Evolutionary conservation across 192 early-diverging fungal species (phyloP), one percentile per base, ranked within the genome.

Genomic region (Backusella mclennaniae): DNA sequence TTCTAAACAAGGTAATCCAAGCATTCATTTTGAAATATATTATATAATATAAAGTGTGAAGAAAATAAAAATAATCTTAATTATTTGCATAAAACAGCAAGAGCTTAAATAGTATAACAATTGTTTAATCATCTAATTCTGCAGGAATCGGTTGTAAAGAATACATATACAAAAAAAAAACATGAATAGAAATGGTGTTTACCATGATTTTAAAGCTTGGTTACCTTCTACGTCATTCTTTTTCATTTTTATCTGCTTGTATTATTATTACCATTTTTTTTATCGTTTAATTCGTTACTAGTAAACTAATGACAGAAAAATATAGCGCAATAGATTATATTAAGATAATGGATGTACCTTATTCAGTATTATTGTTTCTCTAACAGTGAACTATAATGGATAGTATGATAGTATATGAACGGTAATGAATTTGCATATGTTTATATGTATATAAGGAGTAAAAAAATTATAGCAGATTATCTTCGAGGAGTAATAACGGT

Each of bases 391-490:
- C 42, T 49, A 19, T n/a, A 49, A 0, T 6, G 46, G n/a, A 19
- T 17, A 17, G 17, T 49, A n/a, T 59, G 23, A 26, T 26, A 59
- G 14, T 29, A 63, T 29, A 2, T 63, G 5, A 63, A 26, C 56
- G 56, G 26, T 14, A 63, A 29, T 63, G 8, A 29, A 63, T 59
- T 59, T 59, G 9, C 23, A 23, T 59, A 59, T 23, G 23, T 59
- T 59, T 19, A 49, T 49, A 49, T 49, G 46, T 59, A 59, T 63
- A 63, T 63, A 29, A 63, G 56, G 56, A 63, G 56, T 63, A 26
- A 14, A 39, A 39, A 39, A 39, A 29, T 29, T 63, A 29, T 23
- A 63, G 5, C 15, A 49, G 56, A 63, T 29, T 63, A 63, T 26
- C 56, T 26, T 63, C 9, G 23, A 63, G 56, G 56, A 63, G 56